Conservation (phyloP, 768 basidiomycete species). For the Russula sp. region DNA sequence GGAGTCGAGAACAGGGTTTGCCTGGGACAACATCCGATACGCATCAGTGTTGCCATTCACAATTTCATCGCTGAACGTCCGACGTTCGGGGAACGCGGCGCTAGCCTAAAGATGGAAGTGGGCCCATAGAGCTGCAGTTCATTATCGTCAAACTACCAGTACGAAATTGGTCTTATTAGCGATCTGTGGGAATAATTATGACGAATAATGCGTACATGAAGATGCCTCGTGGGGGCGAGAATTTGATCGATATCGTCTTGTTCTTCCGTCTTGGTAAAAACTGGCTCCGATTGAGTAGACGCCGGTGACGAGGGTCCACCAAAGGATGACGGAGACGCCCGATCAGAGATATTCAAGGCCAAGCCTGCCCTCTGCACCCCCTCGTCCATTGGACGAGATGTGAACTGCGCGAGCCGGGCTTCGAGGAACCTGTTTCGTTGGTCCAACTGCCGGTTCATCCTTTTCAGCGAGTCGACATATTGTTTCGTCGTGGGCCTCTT, state of each 20-base stretch:
- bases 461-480: conserved; percentile 37
- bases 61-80: conserved; percentile 9
- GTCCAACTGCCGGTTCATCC: conserved; percentile 34
- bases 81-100: conserved; percentile 28
- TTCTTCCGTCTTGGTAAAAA: conserved; percentile 22
- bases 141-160: conserved; percentile 31
- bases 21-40: conserved; percentile 13
- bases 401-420: conserved; percentile 23
- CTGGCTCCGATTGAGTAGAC: conserved; percentile 21
- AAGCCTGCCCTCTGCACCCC: conserved; percentile 17
- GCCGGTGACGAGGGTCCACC: conserved; percentile 25
- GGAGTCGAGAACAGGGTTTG: conserved; percentile 3
- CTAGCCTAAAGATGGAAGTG: conserved; percentile 37
- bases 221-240: conserved; percentile 15
- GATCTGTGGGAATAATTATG: conserved; percentile 29
- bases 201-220: conserved; percentile 28
- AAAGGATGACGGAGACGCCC: conserved; percentile 17
- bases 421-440: conserved; percentile 35
- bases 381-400: conserved; percentile 20
- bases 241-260: conserved; percentile 27
- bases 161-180: conserved; percentile 7
- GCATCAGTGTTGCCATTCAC: conserved; percentile 10
- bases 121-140: conserved; percentile 36
- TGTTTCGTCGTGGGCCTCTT: conserved; percentile 38
- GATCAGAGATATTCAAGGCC: conserved; percentile 22